Percentiles rank a stretch among this genome's conserved stretches.
Conservation (phyloP, 768 basidiomycete species). For the Termitomyces sp. region DNA sequence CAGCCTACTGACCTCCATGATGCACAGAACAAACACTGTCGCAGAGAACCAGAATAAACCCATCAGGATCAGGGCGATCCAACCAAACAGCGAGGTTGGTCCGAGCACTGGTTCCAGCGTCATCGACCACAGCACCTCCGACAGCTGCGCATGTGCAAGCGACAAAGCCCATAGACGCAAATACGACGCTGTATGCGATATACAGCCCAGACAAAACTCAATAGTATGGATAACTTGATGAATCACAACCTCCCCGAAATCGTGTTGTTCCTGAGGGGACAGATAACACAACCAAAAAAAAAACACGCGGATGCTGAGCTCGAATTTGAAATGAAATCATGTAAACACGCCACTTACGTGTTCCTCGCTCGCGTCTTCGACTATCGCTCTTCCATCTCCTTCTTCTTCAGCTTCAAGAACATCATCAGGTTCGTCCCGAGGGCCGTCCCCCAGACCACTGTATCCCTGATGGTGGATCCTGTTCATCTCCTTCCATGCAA, state of each 20-base stretch:
- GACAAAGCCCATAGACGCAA: constrained; percentile 97
- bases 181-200: constrained; percentile 94
- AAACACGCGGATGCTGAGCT: background rate
- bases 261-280: constrained; percentile 65
- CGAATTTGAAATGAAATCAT: background rate
- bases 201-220: constrained; percentile 98
- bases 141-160: constrained; percentile 95
- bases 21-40: constrained; percentile 78
- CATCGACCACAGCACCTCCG: constrained; percentile 92
- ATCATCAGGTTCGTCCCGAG: constrained; percentile 54
- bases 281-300: constrained; percentile 8
- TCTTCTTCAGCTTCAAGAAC: constrained; percentile 77
- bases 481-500: constrained; percentile 87
- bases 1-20: constrained; percentile 83
- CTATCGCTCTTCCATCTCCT: constrained; percentile 69
- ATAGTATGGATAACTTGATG: constrained; percentile 99
- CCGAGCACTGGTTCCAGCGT: constrained; percentile 64
- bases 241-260: constrained; percentile 92
- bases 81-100: constrained; percentile 62
- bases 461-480: constrained; percentile 84
- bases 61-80: constrained; percentile 46
- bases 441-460: constrained; percentile 58
- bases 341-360: constrained; percentile 50
- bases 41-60: constrained; percentile 72
- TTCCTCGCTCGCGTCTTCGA: constrained; percentile 70